Conservation (phyloP, 768 basidiomycete genomes). For the Lactarius pseudohatsudake region DNA sequence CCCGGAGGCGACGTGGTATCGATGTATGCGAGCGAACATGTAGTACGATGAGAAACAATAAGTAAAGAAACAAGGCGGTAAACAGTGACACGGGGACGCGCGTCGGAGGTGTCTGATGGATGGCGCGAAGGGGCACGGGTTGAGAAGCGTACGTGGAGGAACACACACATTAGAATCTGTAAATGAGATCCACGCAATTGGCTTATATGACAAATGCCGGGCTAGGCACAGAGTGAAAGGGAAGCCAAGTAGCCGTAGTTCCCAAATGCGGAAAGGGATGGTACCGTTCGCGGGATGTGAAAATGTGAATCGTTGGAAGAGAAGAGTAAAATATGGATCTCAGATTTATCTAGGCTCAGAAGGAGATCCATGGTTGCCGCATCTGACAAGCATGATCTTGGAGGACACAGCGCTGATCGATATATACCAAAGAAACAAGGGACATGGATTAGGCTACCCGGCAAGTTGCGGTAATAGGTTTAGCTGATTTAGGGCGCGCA, state of each 20-base stretch:
- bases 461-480: conserved; percentile 28
- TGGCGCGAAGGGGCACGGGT: conserved; percentile 21
- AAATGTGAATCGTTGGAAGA: conserved; percentile 25
- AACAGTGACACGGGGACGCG: conserved; percentile 26
- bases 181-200: conserved; percentile 28
- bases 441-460: conserved; percentile 25
- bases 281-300: conserved; percentile 28
- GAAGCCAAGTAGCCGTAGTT: conserved; percentile 26
- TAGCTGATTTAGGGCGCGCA: conserved; percentile 28
- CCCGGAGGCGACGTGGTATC: conserved; percentile 1
- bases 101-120: conserved; percentile 28
- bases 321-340: conserved; percentile 17
- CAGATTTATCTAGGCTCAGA: conserved; percentile 18
- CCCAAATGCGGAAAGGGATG: conserved; percentile 24
- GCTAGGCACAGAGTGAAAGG: conserved; percentile 21
- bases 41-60: not conserved
- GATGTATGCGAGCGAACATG: conserved; percentile 10
- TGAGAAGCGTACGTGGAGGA: conserved; percentile 22
- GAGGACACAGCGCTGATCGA: conserved; percentile 25
- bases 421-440: conserved; percentile 20
- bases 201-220: conserved; percentile 29
- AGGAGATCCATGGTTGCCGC: conserved; percentile 26
- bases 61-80: conserved; percentile 19
- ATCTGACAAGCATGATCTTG: conserved; percentile 8
- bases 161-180: conserved; percentile 25